Conservation (phyloP, 2,329 filamentous ascomycete species). For the Xylariales sp. region DNA sequence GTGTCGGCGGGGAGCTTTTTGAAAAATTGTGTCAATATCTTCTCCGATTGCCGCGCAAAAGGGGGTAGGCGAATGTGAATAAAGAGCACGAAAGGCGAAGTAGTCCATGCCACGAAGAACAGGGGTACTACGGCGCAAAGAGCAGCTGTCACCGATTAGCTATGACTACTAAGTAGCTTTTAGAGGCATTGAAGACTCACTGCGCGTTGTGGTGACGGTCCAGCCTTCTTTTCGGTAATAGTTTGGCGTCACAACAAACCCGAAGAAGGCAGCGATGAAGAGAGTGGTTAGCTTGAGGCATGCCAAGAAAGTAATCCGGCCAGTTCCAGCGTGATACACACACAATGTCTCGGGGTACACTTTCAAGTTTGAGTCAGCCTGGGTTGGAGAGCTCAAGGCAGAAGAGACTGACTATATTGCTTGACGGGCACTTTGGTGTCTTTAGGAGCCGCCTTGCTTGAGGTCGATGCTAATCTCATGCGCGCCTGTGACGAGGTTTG, state of each 20-base stretch:
- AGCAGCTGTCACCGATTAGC: constrained; percentile 47
- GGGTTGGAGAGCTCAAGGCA: background rate
- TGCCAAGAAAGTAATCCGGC: constrained; percentile 62
- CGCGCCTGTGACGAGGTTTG: background rate
- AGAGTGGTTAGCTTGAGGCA: constrained; percentile 68
- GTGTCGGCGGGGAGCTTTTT: constrained; percentile 39
- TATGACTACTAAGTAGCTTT: no score
- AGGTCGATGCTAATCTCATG: constrained; percentile 17
- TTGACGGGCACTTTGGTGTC: constrained; percentile 5
- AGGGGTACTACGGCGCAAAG: constrained; percentile 61
- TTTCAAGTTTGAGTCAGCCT: constrained; percentile 16
- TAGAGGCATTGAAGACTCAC: constrained; percentile 19
- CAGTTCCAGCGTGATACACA: constrained; percentile 71
- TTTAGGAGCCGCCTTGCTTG: constrained; percentile 11
- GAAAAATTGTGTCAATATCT: constrained; percentile 49
- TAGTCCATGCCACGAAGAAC: constrained; percentile 57
- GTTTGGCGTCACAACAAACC: constrained; percentile 56
- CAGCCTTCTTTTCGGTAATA: constrained; percentile 39
- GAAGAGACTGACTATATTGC: constrained; percentile 6
- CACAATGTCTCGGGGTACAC: constrained; percentile 56
- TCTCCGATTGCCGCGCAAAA: constrained; percentile 57
- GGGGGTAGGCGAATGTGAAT: constrained; percentile 65
- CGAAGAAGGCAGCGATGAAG: constrained; percentile 63
- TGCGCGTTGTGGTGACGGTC: constrained; percentile 17
- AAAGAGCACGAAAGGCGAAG: constrained; percentile 67